These are phyloP conservation scores for Apiotrichum laibachii DNA, from an alignment of 1,284 basidiomycete genomes.

Conservation along the genomic window DNA sequence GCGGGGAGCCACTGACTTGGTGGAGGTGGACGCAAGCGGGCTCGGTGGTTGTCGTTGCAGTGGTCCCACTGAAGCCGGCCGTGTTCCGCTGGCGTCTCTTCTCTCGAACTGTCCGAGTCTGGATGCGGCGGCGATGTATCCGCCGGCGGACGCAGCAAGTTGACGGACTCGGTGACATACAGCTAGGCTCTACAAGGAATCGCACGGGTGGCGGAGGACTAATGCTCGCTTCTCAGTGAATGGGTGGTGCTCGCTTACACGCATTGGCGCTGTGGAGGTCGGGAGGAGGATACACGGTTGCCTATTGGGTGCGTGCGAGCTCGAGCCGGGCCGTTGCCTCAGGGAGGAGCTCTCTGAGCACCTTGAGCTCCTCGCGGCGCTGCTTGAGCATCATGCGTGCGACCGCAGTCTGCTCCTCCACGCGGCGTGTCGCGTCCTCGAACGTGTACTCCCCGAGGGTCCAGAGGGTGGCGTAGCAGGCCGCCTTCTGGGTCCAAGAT, in stretches of 20 bases:
- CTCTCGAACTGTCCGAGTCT: no score
- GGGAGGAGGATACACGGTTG: no score
- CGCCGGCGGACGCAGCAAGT: no score
- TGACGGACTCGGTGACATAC: background rate
- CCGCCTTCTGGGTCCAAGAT: background rate
- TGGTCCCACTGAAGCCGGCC: no score
- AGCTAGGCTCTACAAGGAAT: background rate
- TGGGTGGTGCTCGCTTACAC: background rate
- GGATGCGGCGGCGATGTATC: no score
- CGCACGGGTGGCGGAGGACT: no score
- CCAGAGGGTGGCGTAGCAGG: background rate
- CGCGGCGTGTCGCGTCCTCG: background rate
- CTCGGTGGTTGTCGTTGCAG: no score
- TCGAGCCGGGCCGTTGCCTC: background rate
- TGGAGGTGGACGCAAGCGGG: no score
- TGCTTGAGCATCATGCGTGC: background rate
- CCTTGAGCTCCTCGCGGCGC: background rate
- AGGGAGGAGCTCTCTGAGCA: background rate
- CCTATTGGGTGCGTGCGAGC: background rate
- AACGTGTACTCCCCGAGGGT: background rate
- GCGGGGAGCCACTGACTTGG: no score
- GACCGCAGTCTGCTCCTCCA: background rate
- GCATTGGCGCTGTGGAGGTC: background rate
- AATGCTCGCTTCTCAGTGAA: background rate
- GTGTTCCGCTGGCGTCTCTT: no score